These are phyloP conservation scores for Trichoderma virens DNA, from an alignment of 495 filamentous ascomycete species.

Conservation along the genomic window DNA sequence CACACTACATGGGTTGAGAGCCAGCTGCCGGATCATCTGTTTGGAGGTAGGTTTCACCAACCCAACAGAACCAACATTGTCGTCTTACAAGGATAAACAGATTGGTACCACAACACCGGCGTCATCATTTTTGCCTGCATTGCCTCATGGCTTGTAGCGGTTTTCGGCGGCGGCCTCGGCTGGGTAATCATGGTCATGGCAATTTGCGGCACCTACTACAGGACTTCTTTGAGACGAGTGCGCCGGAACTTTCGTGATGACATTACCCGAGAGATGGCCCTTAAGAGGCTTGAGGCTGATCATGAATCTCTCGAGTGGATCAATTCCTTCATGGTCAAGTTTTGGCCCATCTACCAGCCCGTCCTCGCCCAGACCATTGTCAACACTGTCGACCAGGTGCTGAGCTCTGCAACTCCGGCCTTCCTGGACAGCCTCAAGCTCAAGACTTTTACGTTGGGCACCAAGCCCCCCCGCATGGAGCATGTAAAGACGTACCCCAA, in stretches of 20 bases:
- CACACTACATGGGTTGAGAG: conserved; percentile 83
- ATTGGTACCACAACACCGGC: conserved; percentile 96
- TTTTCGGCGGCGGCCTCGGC: conserved; percentile 81
- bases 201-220: conserved; percentile 87
- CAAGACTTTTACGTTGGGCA: conserved; percentile 84
- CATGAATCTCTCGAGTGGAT: conserved; percentile 96
- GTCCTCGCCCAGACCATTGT: conserved; percentile 89
- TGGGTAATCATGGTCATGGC: conserved; percentile 95
- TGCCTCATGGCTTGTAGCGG: conserved; percentile 79
- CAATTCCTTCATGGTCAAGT: conserved; percentile 96
- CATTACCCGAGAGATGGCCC: conserved; percentile 83
- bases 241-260: conserved; percentile 96
- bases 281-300: conserved; percentile 83
- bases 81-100: conserved; percentile 30
- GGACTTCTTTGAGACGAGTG: conserved; percentile 87
- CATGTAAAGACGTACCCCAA: conserved; percentile 98
- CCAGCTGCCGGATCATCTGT: conserved; percentile 82
- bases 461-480: conserved; percentile 91
- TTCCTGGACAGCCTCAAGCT: conserved; percentile 91
- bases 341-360: conserved; percentile 97
- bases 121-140: conserved; percentile 91
- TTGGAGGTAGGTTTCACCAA: conserved; percentile 52
- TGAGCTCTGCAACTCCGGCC: conserved; percentile 81
- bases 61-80: background rate
- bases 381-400: conserved; percentile 86